phyloP scores from a whole-genome alignment of 2,329 filamentous ascomycete genomes.

The Fusarium sp. region DNA sequence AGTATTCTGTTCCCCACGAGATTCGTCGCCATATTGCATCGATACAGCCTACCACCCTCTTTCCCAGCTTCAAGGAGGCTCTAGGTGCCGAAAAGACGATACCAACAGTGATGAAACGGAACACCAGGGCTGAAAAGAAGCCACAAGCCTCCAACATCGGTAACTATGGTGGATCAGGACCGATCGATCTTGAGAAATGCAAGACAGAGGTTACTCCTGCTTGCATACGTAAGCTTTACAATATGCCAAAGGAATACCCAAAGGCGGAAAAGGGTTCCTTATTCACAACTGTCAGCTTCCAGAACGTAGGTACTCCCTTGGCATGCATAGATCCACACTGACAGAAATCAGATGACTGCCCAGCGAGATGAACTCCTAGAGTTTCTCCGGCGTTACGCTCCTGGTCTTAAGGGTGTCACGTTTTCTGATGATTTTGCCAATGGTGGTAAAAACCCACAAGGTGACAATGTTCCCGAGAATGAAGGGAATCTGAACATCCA shows the following conservation, averaged over 20 bases:
- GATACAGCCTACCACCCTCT: constrained; percentile 62
- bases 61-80: constrained; percentile 14
- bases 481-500: constrained; percentile 57
- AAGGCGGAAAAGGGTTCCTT: constrained; percentile 70
- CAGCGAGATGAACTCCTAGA: constrained; percentile 65
- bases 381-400: constrained; percentile 67
- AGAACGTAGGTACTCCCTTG: constrained; percentile 47
- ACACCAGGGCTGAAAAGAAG: not conserved
- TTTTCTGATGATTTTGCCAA: constrained; percentile 71
- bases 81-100: not conserved
- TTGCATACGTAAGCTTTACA: constrained; percentile 61
- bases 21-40: constrained; percentile 54
- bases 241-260: constrained; percentile 60
- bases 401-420: constrained; percentile 62
- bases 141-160: constrained; percentile 9
- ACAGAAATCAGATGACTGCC: constrained; percentile 58
- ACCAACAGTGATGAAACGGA: not conserved
- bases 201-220: constrained; percentile 57
- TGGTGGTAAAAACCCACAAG: constrained; percentile 65
- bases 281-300: constrained; percentile 69
- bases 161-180: constrained; percentile 22
- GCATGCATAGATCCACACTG: not conserved
- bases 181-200: constrained; percentile 48
- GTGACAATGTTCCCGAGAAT: constrained; percentile 46
- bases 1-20: constrained; percentile 55